Conservation (phyloP, 257 asterid genomes). For the Striga asiatica region DNA sequence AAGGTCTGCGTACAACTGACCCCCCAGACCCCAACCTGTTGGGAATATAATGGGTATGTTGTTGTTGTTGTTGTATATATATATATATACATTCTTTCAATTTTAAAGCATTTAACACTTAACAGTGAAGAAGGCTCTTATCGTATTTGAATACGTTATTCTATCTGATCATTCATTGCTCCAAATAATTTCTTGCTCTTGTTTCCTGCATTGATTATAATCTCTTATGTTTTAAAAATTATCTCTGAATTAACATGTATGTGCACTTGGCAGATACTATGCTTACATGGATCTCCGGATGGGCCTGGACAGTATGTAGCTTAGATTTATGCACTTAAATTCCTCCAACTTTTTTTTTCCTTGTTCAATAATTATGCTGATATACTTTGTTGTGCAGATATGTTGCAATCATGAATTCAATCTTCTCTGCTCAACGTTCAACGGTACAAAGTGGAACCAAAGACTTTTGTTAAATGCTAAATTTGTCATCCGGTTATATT, state of each 20-base stretch:
- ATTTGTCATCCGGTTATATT: too few relatives aligned
- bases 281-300: conserved; percentile 95
- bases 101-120: too few relatives aligned
- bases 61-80: too few relatives aligned
- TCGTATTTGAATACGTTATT: too few relatives aligned
- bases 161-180: background rate
- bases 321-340: too few relatives aligned
- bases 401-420: conserved; percentile 91
- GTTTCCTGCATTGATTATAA: conserved; percentile 4
- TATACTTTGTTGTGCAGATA: conserved; percentile 55
- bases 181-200: background rate
- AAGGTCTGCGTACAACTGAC: too few relatives aligned
- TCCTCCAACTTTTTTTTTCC: conserved; percentile 9
- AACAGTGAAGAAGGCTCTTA: too few relatives aligned
- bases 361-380: conserved; percentile 8
- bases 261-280: conserved; percentile 75
- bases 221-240: conserved; percentile 12
- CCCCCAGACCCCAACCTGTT: too few relatives aligned
- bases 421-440: conserved; percentile 91
- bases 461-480: background rate
- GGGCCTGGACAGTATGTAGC: conserved; percentile 89
- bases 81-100: too few relatives aligned
- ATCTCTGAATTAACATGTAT: conserved; percentile 17
- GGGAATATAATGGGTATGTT: too few relatives aligned
- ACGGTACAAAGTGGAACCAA: conserved; percentile 38